A percentile compares a stretch with the other conserved stretches of the same genome.
These are phyloP conservation scores for Leishmania turanica DNA, from an alignment of 208 protist species.

Conservation along the genomic window DNA sequence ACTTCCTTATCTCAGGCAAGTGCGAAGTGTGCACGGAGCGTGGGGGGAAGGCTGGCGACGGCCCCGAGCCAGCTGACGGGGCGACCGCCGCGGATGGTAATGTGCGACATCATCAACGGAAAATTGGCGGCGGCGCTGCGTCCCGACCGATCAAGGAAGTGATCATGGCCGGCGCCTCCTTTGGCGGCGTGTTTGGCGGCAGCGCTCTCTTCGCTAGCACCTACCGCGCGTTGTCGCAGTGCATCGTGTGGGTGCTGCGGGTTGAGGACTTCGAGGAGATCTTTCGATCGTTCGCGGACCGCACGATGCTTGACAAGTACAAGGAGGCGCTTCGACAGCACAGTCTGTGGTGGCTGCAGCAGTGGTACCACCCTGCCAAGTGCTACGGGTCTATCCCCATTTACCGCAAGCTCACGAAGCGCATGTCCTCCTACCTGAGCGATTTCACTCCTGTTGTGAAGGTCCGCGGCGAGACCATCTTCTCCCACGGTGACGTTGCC, in stretches of 20 bases:
- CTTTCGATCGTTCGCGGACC: slow-evolving; percentile 61
- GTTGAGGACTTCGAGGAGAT: slow-evolving; percentile 66
- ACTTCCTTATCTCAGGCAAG: slow-evolving; percentile 85
- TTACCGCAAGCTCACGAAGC: slow-evolving; percentile 60
- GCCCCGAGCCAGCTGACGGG: background rate
- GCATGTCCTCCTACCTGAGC: slow-evolving; percentile 46
- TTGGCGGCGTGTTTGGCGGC: slow-evolving; percentile 84
- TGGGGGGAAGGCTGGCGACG: background rate
- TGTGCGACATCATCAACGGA: slow-evolving; percentile 1
- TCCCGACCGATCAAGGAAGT: slow-evolving; percentile 24
- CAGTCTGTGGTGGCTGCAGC: slow-evolving; percentile 44
- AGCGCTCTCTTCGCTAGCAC: slow-evolving; percentile 51
- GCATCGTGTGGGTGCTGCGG: slow-evolving; percentile 74
- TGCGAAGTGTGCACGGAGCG: slow-evolving; percentile 53
- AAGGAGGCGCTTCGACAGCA: slow-evolving; percentile 49
- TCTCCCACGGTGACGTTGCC: slow-evolving; percentile 67
- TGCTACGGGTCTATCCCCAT: slow-evolving; percentile 72
- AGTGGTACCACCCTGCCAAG: slow-evolving; percentile 43
- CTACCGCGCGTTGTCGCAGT: slow-evolving; percentile 77
- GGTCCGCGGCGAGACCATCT: slow-evolving; percentile 69
- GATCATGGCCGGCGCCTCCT: slow-evolving; percentile 43
- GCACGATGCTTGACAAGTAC: slow-evolving; percentile 58
- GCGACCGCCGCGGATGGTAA: background rate
- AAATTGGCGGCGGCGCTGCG: background rate
- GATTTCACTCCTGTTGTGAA: slow-evolving; percentile 76